Percentiles rank a stretch among this genome's conserved stretches.
These are phyloP conservation scores for Podospora bellae-mahoneyi DNA, from an alignment of 495 filamentous ascomycete species.

Conservation along the genomic window DNA sequence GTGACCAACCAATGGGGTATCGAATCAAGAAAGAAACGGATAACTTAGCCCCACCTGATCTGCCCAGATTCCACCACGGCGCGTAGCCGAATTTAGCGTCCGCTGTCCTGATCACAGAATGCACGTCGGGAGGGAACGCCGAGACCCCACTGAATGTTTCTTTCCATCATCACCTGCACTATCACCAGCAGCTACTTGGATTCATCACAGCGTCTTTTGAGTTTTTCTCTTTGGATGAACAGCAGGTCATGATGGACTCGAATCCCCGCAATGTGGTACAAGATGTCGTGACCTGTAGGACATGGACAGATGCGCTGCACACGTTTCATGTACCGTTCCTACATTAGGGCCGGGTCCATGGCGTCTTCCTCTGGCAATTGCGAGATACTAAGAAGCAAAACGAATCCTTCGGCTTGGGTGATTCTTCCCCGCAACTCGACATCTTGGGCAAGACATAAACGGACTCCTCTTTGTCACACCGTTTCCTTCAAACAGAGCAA, in stretches of 20 bases:
- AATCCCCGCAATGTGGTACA: not conserved
- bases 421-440: not conserved
- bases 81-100: not conserved
- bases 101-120: constrained; percentile 4
- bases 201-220: not conserved
- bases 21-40: not conserved
- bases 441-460: not conserved
- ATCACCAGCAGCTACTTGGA: not conserved
- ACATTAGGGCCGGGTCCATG: not conserved
- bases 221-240: not conserved
- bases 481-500: not conserved
- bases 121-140: not conserved
- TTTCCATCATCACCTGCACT: not conserved
- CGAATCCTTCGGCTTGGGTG: not conserved
- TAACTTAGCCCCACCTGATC: not conserved
- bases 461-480: not conserved
- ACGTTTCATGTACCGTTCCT: not conserved
- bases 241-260: not conserved
- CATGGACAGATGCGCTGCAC: not conserved
- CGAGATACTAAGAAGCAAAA: not conserved
- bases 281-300: not conserved
- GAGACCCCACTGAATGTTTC: not conserved
- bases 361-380: not conserved
- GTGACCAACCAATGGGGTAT: no score
- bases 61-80: not conserved